Conservation (phyloP, 352 stramenopile genomes). For the Thalassiosira hispida region DNA sequence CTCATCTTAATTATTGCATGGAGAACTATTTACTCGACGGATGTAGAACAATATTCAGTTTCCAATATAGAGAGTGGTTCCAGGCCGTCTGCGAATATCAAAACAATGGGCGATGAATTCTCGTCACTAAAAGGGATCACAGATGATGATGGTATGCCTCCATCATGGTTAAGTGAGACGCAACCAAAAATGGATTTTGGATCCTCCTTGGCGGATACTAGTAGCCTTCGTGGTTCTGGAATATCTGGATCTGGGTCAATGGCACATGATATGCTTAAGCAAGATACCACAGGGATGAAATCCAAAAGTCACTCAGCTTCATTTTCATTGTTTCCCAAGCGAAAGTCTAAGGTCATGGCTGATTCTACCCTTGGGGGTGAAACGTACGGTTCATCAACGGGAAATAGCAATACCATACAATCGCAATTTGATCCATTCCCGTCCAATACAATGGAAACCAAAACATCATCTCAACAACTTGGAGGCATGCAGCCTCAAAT, state of each 20-base stretch:
- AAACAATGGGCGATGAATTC: constrained; percentile 7
- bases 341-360: constrained; percentile 5
- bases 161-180: not conserved
- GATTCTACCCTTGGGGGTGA: constrained; percentile 5
- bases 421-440: constrained; percentile 7
- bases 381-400: not conserved
- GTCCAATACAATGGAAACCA: not conserved
- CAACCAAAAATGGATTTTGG: constrained; percentile 3
- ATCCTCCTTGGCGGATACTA: not conserved
- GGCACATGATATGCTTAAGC: not conserved
- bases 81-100: not conserved
- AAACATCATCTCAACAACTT: constrained; percentile 1
- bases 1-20: constrained; percentile 26
- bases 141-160: not conserved
- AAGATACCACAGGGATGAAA: not conserved
- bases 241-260: constrained; percentile 4
- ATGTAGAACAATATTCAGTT: constrained; percentile 36
- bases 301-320: not conserved
- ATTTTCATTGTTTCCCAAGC: constrained; percentile 1
- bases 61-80: not conserved
- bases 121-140: constrained; percentile 16
- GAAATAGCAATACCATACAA: constrained; percentile 2
- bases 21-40: constrained; percentile 42
- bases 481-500: not conserved
- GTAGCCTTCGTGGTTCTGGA: constrained; percentile 1